Percentiles rank a stretch among this genome's conserved stretches.
Conservation (phyloP, 2,329 filamentous ascomycete species). For the Daldinia sp. region DNA sequence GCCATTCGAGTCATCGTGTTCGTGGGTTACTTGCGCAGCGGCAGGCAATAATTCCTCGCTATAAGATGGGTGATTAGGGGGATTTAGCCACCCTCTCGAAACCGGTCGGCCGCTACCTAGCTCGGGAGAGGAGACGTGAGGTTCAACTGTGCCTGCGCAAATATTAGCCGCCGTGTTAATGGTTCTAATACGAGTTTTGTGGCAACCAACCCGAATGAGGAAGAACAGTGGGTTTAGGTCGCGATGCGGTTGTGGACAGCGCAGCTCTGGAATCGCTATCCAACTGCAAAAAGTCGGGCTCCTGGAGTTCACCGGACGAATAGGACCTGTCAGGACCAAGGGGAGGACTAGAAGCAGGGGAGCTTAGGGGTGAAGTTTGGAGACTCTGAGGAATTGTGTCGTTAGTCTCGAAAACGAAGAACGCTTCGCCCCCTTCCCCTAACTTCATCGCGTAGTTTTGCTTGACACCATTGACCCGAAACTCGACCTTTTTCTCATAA, state of each 20-base stretch:
- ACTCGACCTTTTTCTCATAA: conserved; percentile 99
- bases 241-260: conserved; percentile 50
- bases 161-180: conserved; percentile 9
- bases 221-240: conserved; percentile 57
- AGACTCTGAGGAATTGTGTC: conserved; percentile 90
- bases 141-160: conserved; percentile 57
- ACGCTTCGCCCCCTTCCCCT: conserved; percentile 95
- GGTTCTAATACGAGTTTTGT: background rate
- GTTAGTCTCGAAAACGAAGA: conserved; percentile 97
- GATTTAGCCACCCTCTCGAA: conserved; percentile 61
- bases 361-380: conserved; percentile 93
- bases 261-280: conserved; percentile 56
- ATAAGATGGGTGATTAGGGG: conserved; percentile 52
- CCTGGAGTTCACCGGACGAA: conserved; percentile 59
- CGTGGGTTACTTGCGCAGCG: conserved; percentile 50
- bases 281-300: conserved; percentile 75
- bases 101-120: conserved; percentile 55
- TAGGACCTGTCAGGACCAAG: conserved; percentile 57
- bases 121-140: conserved; percentile 62
- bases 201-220: conserved; percentile 31
- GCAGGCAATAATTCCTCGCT: conserved; percentile 64
- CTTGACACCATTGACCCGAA: conserved; percentile 90
- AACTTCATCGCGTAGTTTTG: conserved; percentile 98
- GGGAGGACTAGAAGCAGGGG: conserved; percentile 86
- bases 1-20: conserved; percentile 47